A percentile compares a stretch with the other conserved stretches of the same genome.
Evolutionary conservation across 208 protist species (phyloP).

Genomic region (Acanthamoeba lenticulata): DNA sequence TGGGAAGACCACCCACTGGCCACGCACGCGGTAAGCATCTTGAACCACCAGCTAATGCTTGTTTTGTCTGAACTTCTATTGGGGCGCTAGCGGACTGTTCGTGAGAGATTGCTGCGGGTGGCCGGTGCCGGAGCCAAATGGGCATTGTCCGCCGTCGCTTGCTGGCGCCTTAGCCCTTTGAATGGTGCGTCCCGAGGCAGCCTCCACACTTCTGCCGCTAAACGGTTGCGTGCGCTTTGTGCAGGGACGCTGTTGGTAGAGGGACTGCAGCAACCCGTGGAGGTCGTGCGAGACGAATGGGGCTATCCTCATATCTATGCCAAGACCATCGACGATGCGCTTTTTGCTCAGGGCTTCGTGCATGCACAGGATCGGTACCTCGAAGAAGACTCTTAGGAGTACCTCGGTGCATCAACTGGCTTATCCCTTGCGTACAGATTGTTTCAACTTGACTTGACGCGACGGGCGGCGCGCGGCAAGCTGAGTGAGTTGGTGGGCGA

Average conservation of each 20-base stretch:
- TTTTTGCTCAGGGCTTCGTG: constrained; percentile 1
- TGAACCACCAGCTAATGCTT: background rate
- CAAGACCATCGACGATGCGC: background rate
- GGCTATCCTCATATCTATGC: constrained; percentile 16
- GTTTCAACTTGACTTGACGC: background rate
- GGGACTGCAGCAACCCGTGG: background rate
- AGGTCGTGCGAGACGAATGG: constrained; percentile 4
- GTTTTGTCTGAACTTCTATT: background rate
- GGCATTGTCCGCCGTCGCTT: background rate
- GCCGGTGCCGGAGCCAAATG: background rate
- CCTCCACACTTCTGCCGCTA: background rate
- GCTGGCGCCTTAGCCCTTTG: background rate
- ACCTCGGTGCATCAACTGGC: too few species aligned
- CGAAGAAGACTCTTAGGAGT: too few species aligned
- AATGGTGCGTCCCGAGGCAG: background rate
- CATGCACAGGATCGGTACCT: background rate
- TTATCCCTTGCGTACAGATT: background rate
- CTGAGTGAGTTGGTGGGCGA: background rate
- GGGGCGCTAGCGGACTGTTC: background rate
- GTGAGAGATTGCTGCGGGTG: background rate
- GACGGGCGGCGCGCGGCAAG: background rate
- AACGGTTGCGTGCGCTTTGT: background rate
- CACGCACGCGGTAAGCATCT: background rate
- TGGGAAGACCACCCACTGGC: background rate
- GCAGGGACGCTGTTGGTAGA: background rate